Percentiles rank a stretch among this genome's conserved stretches.
These are phyloP conservation scores for Globisporangium camurandrum DNA, from an alignment of 352 stramenopile genomes.

Conservation along the genomic window DNA sequence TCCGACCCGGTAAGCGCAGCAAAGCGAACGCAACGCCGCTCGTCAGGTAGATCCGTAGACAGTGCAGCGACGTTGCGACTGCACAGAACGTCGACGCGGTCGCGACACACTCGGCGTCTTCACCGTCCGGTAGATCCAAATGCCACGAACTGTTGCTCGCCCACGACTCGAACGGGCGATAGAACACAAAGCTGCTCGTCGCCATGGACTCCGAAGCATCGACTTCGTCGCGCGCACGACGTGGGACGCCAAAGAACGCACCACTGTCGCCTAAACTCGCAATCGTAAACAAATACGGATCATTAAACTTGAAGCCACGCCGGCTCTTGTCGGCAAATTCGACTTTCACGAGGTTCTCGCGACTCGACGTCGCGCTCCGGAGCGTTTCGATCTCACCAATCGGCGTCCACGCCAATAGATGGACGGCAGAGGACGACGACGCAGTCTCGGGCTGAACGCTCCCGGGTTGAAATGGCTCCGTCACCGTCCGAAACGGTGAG, in stretches of 20 bases:
- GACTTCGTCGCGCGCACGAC: slow-evolving; percentile 53
- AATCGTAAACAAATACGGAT: slow-evolving; percentile 82
- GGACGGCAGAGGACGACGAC: too few relatives aligned
- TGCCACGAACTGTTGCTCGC: slow-evolving; percentile 78
- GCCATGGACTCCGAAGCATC: slow-evolving; percentile 30
- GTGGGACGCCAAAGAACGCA: slow-evolving; percentile 65
- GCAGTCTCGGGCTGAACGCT: slow-evolving; percentile 27
- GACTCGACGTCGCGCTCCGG: slow-evolving; percentile 48
- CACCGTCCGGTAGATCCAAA: slow-evolving; percentile 44
- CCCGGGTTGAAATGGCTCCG: slow-evolving; percentile 63
- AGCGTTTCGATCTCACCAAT: slow-evolving; percentile 78
- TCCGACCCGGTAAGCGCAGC: slow-evolving; percentile 47
- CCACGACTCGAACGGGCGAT: slow-evolving; percentile 81
- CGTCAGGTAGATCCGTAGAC: slow-evolving; percentile 63
- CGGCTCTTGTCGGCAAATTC: slow-evolving; percentile 76
- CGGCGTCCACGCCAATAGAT: slow-evolving; percentile 63
- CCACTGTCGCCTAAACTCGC: slow-evolving; percentile 60
- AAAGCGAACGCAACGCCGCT: slow-evolving; percentile 59
- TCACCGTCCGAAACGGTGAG: slow-evolving; percentile 1
- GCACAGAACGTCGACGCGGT: slow-evolving; percentile 58
- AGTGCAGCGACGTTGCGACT: slow-evolving; percentile 64
- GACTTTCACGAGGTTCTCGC: slow-evolving; percentile 73
- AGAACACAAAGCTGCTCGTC: slow-evolving; percentile 70
- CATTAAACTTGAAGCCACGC: slow-evolving; percentile 80
- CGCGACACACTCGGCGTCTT: slow-evolving; percentile 71